phyloP scores from a whole-genome alignment of 345 rosid genomes.

The Eucalyptus erythrocorys region DNA sequence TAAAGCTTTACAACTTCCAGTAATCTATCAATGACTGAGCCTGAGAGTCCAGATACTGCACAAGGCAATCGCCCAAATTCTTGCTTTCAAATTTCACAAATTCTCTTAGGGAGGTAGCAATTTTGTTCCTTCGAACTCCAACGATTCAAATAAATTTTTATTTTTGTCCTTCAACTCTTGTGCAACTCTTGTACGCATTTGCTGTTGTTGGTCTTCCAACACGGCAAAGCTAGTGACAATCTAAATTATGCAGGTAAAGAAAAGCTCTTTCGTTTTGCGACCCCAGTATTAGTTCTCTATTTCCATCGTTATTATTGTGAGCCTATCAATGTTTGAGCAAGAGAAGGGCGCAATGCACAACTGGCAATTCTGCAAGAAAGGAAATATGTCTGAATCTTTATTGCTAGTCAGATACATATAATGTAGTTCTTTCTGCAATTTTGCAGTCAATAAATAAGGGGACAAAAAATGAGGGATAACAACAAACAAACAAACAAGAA shows the following conservation, averaged over 20 bases:
- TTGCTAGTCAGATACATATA: neutral
- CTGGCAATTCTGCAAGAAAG: neutral
- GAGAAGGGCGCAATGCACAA: neutral
- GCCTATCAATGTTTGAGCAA: neutral
- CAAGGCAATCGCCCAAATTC: neutral
- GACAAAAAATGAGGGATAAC: neutral
- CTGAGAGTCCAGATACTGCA: neutral
- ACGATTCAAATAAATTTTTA: neutral
- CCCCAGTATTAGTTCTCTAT: neutral
- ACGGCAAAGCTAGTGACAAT: neutral
- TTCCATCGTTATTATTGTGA: neutral
- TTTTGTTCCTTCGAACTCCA: neutral
- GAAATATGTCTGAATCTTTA: neutral
- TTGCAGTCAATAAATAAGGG: neutral
- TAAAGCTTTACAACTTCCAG: conserved; percentile 6
- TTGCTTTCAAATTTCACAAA: neutral
- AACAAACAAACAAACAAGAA: neutral
- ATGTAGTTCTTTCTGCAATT: neutral
- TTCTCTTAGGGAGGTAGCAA: neutral
- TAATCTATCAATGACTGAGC: neutral
- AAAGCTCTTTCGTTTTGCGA: neutral
- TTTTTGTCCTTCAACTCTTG: neutral
- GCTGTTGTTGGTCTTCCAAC: neutral
- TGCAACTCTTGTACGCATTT: neutral
- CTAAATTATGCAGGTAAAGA: neutral